Base-by-base conservation (phyloP, 768 basidiomycete genomes). In the Coprinopsis strossmayeri region DNA sequence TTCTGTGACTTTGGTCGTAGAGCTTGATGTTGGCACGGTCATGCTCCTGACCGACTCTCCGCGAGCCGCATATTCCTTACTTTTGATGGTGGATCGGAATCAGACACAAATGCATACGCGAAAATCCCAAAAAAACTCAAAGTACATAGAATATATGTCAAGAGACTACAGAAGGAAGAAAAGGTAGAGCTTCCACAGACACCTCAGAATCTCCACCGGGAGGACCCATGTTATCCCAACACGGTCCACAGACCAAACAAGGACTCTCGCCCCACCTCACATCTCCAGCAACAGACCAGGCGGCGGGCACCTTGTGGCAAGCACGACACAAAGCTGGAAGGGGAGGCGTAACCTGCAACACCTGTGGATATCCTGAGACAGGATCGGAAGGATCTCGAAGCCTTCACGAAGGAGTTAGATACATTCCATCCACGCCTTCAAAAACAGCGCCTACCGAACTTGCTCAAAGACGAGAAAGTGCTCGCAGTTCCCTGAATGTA, bases 401-500 rank as follows among this genome's bases (percentile, higher is more conserved):
- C 54, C 88, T 91, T 50, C 27, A 39, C 5, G 45, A 12, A 54
- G 45, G 34, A 46, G 53, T 48, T 52, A 41, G 37, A 34, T 11
- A 20, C 13, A 32, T 34, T 48, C 17, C 24, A 15, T 15, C 27
- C 43, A 7, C 26, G 15, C 26, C 7, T 37, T 3, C 15, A 20
- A 27, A 48, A 21, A 45, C 13, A 26, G 23, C 25, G 47, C 63
- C 34, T 56, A 79, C 90, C 91, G 74, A 52, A 92, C 82, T 53
- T 85, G 76, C 51, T 88, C 81, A 32, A 91, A 53, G 18, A 84
- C 75, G 18, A 90, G 55, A 60, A 82, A 87, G 58, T 92, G 90
- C 55, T 91, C 87, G 58, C 90, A 92, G 56, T 79, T 84, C 27
- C 89, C 90, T 46, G 76, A 74, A 57, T 92, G 90, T 15, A 91